These are phyloP conservation scores for Lepiota venenata DNA, from an alignment of 768 basidiomycete species.

Conservation along the genomic window DNA sequence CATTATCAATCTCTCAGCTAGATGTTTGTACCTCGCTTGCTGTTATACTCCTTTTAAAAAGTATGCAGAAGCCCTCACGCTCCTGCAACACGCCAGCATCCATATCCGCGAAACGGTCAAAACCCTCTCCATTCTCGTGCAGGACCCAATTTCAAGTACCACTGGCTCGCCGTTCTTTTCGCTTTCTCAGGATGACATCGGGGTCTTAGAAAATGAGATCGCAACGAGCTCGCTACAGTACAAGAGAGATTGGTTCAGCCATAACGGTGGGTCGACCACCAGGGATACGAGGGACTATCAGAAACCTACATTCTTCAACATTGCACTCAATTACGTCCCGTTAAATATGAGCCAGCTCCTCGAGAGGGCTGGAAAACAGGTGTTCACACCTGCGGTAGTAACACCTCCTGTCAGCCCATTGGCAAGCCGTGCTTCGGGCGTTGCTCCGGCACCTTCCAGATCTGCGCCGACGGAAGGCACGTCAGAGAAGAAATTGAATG, in stretches of 20 bases:
- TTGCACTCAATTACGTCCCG: slow-evolving; percentile 89
- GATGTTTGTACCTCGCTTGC: slow-evolving; percentile 74
- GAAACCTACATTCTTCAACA: slow-evolving; percentile 92
- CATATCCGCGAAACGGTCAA: slow-evolving; percentile 71
- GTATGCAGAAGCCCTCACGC: slow-evolving; percentile 68
- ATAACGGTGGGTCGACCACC: slow-evolving; percentile 62
- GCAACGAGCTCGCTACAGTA: slow-evolving; percentile 41
- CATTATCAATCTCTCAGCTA: slow-evolving; percentile 19
- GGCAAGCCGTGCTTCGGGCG: slow-evolving; percentile 12
- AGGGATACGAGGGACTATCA: slow-evolving; percentile 49
- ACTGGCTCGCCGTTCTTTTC: slow-evolving; percentile 44
- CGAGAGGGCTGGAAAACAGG: slow-evolving; percentile 64
- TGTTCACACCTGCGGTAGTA: slow-evolving; percentile 18
- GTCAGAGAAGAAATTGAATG: slow-evolving; percentile 43
- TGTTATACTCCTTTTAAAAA: slow-evolving; percentile 69
- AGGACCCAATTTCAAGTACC: slow-evolving; percentile 20
- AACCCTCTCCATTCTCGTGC: slow-evolving; percentile 41
- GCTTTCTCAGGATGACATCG: slow-evolving; percentile 39
- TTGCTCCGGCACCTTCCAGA: slow-evolving; percentile 18
- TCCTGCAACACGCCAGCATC: slow-evolving; percentile 69
- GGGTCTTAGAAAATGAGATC: slow-evolving; percentile 51
- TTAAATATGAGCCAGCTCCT: slow-evolving; percentile 78
- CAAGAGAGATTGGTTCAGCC: slow-evolving; percentile 77
- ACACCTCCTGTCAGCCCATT: not conserved
- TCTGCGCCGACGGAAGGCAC: slow-evolving; percentile 23